Conservation (phyloP, 768 basidiomycete species). For the Pulveroboletus ravenelii region DNA sequence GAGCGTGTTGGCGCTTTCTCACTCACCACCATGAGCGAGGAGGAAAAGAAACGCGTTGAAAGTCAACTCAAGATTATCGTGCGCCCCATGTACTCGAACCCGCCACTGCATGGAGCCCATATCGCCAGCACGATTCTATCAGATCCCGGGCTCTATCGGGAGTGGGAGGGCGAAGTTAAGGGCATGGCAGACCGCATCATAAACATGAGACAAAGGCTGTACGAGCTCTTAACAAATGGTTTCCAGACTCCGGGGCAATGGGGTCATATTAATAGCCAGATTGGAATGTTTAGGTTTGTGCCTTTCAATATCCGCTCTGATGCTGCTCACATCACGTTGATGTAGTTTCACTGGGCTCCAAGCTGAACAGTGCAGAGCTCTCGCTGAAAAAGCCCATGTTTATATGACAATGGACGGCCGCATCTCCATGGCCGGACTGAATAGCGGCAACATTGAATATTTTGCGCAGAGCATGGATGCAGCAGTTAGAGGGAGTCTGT, state of each 20-base stretch:
- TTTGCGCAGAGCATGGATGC: conserved; percentile 84
- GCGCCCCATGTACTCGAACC: conserved; percentile 97
- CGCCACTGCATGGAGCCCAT: conserved; percentile 84
- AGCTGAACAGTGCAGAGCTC: conserved; percentile 68
- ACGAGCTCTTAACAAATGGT: conserved; percentile 68
- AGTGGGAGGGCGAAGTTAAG: conserved; percentile 92
- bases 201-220: conserved; percentile 83
- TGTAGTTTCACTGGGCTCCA: conserved; percentile 82
- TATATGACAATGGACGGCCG: conserved; percentile 95
- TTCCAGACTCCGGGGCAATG: conserved; percentile 91
- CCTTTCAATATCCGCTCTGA: background rate
- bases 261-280: conserved; percentile 92
- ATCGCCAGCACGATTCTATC: conserved; percentile 83
- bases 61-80: conserved; percentile 94
- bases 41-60: conserved; percentile 82
- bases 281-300: conserved; percentile 93
- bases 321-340: conserved; percentile 1
- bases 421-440: conserved; percentile 92
- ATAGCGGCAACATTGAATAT: conserved; percentile 79
- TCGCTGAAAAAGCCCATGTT: conserved; percentile 85
- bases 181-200: conserved; percentile 96
- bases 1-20: conserved; percentile 99
- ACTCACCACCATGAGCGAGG: conserved; percentile 59
- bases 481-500: conserved; percentile 75
- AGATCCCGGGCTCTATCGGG: conserved; percentile 64